A percentile compares a stretch with the other conserved stretches of the same genome.
Conservation (phyloP, 2,329 filamentous ascomycete species). For the Penicillium sp. region DNA sequence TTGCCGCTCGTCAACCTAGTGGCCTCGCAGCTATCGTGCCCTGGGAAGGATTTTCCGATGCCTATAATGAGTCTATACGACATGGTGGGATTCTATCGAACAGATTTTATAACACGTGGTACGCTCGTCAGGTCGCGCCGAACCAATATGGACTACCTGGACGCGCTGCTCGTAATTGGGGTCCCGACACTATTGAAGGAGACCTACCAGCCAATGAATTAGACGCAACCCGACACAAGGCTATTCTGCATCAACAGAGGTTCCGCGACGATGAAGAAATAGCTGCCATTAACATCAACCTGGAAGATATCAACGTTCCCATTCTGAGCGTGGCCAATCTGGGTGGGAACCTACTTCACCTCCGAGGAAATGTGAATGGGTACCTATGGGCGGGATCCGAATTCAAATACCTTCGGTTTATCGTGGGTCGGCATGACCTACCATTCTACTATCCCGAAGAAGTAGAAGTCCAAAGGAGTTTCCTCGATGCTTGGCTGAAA, state of each 20-base stretch:
- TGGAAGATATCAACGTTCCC: constrained; percentile 67
- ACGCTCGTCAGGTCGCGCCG: constrained; percentile 64
- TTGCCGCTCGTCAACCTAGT: constrained; percentile 54
- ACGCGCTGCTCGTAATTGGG: constrained; percentile 22
- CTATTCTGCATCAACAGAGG: constrained; percentile 34
- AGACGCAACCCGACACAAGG: neutral
- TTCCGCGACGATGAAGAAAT: constrained; percentile 67
- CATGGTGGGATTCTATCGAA: constrained; percentile 65
- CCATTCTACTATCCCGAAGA: constrained; percentile 72
- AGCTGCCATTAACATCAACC: constrained; percentile 62
- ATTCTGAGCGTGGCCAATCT: constrained; percentile 69
- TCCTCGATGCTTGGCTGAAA: constrained; percentile 71
- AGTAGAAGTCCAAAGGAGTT: constrained; percentile 67
- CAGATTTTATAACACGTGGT: constrained; percentile 64
- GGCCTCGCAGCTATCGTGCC: constrained; percentile 55
- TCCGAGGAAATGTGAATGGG: constrained; percentile 69
- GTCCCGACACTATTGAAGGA: constrained; percentile 28
- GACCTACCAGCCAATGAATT: constrained; percentile 19
- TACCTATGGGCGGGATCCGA: constrained; percentile 65
- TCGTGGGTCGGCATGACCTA: constrained; percentile 69
- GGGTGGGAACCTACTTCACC: constrained; percentile 69
- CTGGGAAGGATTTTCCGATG: constrained; percentile 59
- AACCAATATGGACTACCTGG: constrained; percentile 64
- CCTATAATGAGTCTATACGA: constrained; percentile 58
- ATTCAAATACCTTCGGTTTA: constrained; percentile 69